Evolutionary conservation across 306 rosid genomes (phyloP).

Genomic region (Lablab purpureus): DNA sequence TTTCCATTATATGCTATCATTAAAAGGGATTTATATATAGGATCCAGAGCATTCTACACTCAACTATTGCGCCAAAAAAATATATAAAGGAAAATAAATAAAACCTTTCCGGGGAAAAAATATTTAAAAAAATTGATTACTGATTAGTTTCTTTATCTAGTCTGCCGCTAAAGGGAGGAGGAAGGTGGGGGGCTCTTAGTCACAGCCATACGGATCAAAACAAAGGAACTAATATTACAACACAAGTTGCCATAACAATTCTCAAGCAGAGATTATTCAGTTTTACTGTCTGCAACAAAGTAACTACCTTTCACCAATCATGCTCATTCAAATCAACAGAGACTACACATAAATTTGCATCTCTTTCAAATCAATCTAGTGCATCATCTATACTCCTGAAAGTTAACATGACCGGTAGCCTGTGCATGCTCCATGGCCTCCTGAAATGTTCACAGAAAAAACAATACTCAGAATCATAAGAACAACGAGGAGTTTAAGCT

Average conservation of each 20-base stretch:
- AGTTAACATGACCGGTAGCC: constrained; percentile 94
- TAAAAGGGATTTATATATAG: background rate
- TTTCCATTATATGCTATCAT: background rate
- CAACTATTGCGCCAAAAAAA: background rate
- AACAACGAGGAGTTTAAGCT: background rate
- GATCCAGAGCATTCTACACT: background rate
- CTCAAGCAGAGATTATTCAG: constrained; percentile 13
- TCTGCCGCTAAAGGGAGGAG: background rate
- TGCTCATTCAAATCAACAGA: constrained; percentile 38
- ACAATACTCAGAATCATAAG: constrained; percentile 25
- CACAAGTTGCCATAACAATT: constrained; percentile 34
- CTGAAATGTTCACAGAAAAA: constrained; percentile 56
- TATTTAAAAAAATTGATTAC: background rate
- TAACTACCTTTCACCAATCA: constrained; percentile 22
- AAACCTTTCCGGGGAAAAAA: background rate
- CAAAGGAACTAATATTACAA: constrained; percentile 28
- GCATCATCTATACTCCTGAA: constrained; percentile 85
- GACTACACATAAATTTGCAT: constrained; percentile 21
- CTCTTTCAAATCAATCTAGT: background rate
- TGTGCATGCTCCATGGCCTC: constrained; percentile 92
- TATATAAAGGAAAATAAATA: background rate
- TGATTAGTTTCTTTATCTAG: background rate
- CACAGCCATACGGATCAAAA: background rate
- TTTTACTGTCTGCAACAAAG: constrained; percentile 18
- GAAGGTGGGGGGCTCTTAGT: background rate